Conservation (phyloP, 331 rosid genomes). For the Cydonia oblonga region DNA sequence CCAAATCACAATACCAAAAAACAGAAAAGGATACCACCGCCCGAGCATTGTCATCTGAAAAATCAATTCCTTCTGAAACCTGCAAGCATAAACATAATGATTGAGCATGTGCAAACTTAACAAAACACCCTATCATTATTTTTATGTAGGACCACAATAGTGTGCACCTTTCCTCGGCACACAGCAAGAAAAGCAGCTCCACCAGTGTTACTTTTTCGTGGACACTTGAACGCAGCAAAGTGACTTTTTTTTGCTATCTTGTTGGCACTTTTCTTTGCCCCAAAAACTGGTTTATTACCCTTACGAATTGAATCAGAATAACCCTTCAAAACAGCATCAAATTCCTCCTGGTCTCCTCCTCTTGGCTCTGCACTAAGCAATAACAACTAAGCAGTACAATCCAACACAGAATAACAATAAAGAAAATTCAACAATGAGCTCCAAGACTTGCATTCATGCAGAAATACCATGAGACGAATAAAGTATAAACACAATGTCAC, state of each 20-base stretch:
- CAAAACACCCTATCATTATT: not conserved
- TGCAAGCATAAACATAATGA: slow-evolving; percentile 31
- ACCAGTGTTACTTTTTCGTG: slow-evolving; percentile 22
- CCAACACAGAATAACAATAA: not conserved
- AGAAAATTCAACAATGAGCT: slow-evolving; percentile 11
- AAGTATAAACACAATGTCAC: not conserved
- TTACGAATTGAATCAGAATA: slow-evolving; percentile 58
- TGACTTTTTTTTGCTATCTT: slow-evolving; percentile 21
- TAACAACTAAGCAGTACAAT: not conserved
- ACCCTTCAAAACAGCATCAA: slow-evolving; percentile 65
- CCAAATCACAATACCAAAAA: not conserved
- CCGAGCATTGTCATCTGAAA: slow-evolving; percentile 88
- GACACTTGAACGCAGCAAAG: slow-evolving; percentile 22
- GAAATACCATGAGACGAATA: not conserved
- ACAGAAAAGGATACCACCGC: slow-evolving; percentile 60
- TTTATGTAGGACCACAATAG: not conserved
- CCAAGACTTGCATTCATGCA: not conserved
- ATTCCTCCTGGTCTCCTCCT: slow-evolving; percentile 81
- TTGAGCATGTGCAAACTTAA: slow-evolving; percentile 9
- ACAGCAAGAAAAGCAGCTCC: slow-evolving; percentile 93
- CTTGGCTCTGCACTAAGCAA: slow-evolving; percentile 61
- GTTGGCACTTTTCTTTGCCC: slow-evolving; percentile 54
- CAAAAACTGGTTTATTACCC: slow-evolving; percentile 31
- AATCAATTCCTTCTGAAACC: slow-evolving; percentile 98
- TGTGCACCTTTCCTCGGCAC: slow-evolving; percentile 86